These are phyloP conservation scores for Apium graveolens DNA, from an alignment of 129 eudicot species.

Conservation along the genomic window DNA sequence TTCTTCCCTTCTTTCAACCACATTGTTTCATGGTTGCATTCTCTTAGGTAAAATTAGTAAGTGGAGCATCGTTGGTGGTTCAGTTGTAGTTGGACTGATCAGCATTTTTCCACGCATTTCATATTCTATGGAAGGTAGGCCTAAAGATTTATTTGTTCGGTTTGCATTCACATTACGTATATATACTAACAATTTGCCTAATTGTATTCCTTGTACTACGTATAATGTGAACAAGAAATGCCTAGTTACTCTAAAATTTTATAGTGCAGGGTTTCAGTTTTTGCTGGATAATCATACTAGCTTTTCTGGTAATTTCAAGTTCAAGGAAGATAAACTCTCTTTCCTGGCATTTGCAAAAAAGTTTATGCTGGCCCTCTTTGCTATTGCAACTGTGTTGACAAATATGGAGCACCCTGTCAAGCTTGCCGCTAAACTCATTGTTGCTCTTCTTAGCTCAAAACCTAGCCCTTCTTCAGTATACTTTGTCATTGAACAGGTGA, in stretches of 20 bases:
- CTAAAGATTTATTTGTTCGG: background rate
- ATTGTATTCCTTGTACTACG: background rate
- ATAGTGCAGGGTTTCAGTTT: constrained; percentile 33
- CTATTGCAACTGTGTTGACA: constrained; percentile 40
- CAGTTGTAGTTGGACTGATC: constrained; percentile 41
- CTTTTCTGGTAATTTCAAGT: constrained; percentile 20
- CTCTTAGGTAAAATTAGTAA: constrained; percentile 28
- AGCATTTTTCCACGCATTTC: constrained; percentile 30
- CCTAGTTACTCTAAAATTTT: constrained; percentile 5
- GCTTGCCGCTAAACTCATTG: constrained; percentile 41
- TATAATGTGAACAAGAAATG: background rate
- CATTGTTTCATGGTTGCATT: constrained; percentile 1
- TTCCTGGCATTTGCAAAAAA: constrained; percentile 34
- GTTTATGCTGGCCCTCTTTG: constrained; percentile 42
- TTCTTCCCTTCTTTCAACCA: background rate
- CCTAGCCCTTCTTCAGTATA: constrained; percentile 55
- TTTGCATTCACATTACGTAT: background rate
- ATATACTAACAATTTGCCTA: background rate
- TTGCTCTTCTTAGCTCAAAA: constrained; percentile 50
- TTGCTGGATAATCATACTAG: constrained; percentile 28
- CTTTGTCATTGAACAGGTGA: constrained; percentile 56
- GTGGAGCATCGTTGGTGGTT: constrained; percentile 32
- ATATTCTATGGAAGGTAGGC: constrained; percentile 45
- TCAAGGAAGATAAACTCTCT: constrained; percentile 30
- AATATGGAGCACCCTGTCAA: constrained; percentile 54